Evolutionary conservation across 306 rosid species (phyloP).

Genomic region (Cicer pinnatifidum): DNA sequence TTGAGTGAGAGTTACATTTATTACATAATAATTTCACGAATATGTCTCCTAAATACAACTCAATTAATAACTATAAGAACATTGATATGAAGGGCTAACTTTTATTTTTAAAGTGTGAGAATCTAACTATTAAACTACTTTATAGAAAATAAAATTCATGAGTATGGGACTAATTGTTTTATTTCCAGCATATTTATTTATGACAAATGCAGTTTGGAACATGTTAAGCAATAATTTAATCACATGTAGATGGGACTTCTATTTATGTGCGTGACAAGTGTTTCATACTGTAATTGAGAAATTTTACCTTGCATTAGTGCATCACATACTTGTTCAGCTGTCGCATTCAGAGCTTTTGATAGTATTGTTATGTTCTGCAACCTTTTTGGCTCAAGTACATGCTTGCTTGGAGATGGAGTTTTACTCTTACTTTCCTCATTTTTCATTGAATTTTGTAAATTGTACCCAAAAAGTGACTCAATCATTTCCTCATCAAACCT

Average conservation of each 20-base stretch:
- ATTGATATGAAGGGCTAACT: too few relatives aligned
- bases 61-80: too few relatives aligned
- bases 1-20: too few relatives aligned
- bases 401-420: conserved; percentile 91
- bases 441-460: conserved; percentile 70
- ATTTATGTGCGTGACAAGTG: conserved; percentile 30
- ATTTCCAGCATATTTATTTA: conserved; percentile 29
- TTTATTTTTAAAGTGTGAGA: too few relatives aligned
- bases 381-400: conserved; percentile 94
- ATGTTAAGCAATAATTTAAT: conserved; percentile 26
- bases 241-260: background rate
- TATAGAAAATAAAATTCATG: background rate
- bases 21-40: too few relatives aligned
- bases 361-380: conserved; percentile 95
- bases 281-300: background rate
- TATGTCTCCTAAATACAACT: too few relatives aligned
- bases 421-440: conserved; percentile 82
- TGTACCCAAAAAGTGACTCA: conserved; percentile 96
- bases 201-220: conserved; percentile 29
- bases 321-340: conserved; percentile 76
- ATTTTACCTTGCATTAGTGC: conserved; percentile 80
- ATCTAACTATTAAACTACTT: too few relatives aligned
- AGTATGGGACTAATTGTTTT: conserved; percentile 7
- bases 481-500: conserved; percentile 99
- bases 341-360: conserved; percentile 80